Evolutionary conservation across 129 eudicot genomes (phyloP).

Genomic region (Heracleum sosnowskyi): DNA sequence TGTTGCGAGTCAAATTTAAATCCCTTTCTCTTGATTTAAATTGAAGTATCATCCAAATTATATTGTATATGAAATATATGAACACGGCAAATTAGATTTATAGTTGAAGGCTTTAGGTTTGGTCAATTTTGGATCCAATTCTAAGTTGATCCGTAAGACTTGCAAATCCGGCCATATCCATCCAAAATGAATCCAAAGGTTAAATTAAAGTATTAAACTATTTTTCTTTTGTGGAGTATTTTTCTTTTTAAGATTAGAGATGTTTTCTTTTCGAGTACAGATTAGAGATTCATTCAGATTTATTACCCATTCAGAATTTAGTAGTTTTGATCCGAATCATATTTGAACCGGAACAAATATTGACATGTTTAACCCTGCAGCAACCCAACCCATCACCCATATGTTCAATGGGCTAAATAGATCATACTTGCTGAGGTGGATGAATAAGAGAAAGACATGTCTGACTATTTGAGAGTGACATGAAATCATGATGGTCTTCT

Average conservation of each 20-base stretch:
- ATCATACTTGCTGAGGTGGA: constrained; percentile 1
- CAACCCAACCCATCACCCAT: background rate
- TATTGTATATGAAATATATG: background rate
- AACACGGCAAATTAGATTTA: background rate
- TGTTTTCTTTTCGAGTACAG: no score
- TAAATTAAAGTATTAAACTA: no score
- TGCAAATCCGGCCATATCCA: background rate
- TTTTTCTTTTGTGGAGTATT: background rate
- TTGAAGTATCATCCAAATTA: background rate
- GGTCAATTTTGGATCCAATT: background rate
- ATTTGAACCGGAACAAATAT: background rate
- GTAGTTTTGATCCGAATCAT: background rate
- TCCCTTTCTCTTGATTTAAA: background rate
- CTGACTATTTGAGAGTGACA: background rate
- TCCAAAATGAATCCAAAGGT: background rate
- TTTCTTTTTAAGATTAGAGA: background rate
- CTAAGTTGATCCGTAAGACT: background rate
- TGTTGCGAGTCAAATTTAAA: background rate
- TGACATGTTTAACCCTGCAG: background rate
- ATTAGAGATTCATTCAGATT: no score
- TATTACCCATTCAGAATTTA: no score
- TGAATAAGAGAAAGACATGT: constrained; percentile 16
- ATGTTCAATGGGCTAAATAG: background rate
- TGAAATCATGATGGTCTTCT: no score
- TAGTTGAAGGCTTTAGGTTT: background rate